phyloP scores from a whole-genome alignment of 257 asterid genomes.

The Solanum okadae region DNA sequence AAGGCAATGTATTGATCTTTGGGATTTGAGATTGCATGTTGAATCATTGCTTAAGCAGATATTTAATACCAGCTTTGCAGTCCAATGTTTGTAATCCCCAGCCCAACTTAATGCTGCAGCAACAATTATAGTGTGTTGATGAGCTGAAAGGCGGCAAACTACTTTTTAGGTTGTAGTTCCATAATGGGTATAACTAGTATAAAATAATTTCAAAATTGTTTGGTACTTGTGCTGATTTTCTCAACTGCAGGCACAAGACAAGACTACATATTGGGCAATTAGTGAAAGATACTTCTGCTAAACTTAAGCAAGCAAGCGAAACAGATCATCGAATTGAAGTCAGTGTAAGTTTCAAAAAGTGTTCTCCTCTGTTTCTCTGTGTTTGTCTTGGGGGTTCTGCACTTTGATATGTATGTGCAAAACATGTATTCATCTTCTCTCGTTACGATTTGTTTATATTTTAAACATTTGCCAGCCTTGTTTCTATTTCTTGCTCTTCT shows the following conservation, averaged over 20 bases:
- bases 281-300: slow-evolving; percentile 71
- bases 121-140: not conserved
- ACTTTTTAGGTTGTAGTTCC: not conserved
- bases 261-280: slow-evolving; percentile 57
- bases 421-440: not conserved
- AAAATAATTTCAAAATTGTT: not conserved
- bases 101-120: not conserved
- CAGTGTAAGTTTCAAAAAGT: slow-evolving; percentile 34
- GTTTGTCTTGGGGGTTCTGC: not conserved
- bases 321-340: slow-evolving; percentile 57
- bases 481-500: not conserved
- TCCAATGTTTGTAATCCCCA: not conserved
- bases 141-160: not conserved
- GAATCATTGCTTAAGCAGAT: not conserved
- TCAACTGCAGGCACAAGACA: slow-evolving; percentile 56
- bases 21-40: not conserved
- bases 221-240: not conserved
- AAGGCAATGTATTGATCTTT: not conserved
- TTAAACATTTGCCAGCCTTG: not conserved
- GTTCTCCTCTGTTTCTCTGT: not conserved
- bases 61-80: not conserved
- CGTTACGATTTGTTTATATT: not conserved
- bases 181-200: not conserved
- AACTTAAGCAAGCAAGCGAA: slow-evolving; percentile 65
- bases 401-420: not conserved